Base-by-base conservation (phyloP, 495 filamentous ascomycete genomes). In the Lophiotrema nucula region DNA sequence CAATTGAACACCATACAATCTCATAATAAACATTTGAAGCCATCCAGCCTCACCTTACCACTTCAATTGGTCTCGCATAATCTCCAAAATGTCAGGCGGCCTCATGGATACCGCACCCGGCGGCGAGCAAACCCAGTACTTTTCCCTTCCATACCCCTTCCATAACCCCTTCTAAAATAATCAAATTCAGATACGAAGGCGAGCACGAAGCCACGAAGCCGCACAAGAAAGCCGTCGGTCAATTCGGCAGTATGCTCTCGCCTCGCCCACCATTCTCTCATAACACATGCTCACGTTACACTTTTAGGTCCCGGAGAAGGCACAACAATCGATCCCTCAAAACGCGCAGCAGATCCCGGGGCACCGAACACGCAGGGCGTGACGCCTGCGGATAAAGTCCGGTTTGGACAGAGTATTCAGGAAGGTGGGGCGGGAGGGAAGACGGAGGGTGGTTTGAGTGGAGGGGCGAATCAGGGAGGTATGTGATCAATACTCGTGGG, bases 91-190 rank as follows among this genome's bases (percentile, higher is more conserved):
- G 69, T 65, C 60, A 47, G 57, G 72, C 10, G 72, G 73, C 58
- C 72, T 88, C 4, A 76, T 86, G 72, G 79, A 85, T 60, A 84
- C 79, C 31, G 78, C 78, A 53, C 77, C 80, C 33, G 85, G 85
- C 55, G 85, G 85, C 45, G 82, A 87, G 68, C 74, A 72, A 57
- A 80, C 81, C 4, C 84, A 85, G 81, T 43, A 43, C 18, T 35
- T 35, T 15, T 8, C 31, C 31, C 8, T 15, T 35, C 18, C 12
- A 13, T 15, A 3, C 43, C 13, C 19, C 37, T 19, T 22, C n/a
- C 26, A 21, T 49, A 11, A 28, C 28, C 5, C 12, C 37, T 39
- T n/a, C n/a, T n/a, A n/a, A n/a, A n/a, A n/a, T n/a, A n/a, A n/a
- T n/a, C n/a, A n/a, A n/a, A n/a, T n/a, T n/a, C n/a, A 35, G 31